These are phyloP conservation scores for Flaveria floridana DNA, from an alignment of 140 eudicot species.

Conservation along the genomic window DNA sequence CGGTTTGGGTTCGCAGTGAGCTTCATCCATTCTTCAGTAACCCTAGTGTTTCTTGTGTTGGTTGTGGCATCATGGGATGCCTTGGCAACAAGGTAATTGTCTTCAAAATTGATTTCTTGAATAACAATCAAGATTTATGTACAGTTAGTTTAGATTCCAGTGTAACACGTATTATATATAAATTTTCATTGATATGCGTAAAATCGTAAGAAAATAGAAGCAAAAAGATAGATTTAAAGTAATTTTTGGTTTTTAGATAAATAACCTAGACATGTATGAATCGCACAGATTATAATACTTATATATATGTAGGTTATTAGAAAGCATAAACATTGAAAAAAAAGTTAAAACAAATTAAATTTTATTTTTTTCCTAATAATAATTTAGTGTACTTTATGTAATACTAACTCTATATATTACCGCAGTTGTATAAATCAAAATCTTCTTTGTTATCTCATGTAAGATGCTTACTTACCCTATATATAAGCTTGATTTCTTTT, in stretches of 20 bases:
- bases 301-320: no score
- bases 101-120: neutral
- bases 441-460: slow-evolving; percentile 1
- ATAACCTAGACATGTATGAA: no score
- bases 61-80: slow-evolving; percentile 84
- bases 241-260: no score
- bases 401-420: no score
- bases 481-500: neutral
- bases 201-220: no score
- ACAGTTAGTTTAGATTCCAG: neutral
- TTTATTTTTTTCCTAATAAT: no score
- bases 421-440: neutral
- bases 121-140: neutral
- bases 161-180: neutral
- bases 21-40: slow-evolving; percentile 50
- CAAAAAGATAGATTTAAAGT: no score
- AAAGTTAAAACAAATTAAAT: no score
- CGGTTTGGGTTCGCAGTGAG: slow-evolving; percentile 71
- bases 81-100: slow-evolving; percentile 68
- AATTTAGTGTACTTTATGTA: no score
- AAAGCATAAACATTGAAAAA: no score
- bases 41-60: slow-evolving; percentile 70
- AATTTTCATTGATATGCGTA: no score
- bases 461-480: neutral
- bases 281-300: no score